These are phyloP conservation scores for Blastobotrys aristatus DNA, from an alignment of 1,139 yeast species.

Conservation along the genomic window DNA sequence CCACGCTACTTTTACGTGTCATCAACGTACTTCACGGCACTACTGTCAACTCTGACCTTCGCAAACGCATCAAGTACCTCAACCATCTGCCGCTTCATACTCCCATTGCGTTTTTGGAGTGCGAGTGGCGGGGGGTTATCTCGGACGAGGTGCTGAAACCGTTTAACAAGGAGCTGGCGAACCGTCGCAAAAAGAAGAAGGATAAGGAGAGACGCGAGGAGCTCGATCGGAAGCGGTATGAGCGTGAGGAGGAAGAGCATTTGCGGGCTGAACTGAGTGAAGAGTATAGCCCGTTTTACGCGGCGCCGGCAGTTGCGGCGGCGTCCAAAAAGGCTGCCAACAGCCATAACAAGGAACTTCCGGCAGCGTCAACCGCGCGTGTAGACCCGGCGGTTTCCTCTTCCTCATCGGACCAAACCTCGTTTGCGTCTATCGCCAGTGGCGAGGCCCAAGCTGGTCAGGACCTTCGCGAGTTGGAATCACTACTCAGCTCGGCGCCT, in stretches of 20 bases:
- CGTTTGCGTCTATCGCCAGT: slow-evolving; percentile 20
- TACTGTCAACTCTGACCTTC: slow-evolving; percentile 47
- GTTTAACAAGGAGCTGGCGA: slow-evolving; percentile 56
- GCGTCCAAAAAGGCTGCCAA: not conserved
- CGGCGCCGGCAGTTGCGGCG: not conserved
- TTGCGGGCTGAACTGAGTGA: slow-evolving; percentile 27
- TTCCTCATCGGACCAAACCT: not conserved
- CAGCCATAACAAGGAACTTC: not conserved
- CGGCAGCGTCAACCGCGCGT: not conserved
- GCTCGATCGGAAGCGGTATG: slow-evolving; percentile 53
- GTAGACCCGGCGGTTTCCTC: not conserved
- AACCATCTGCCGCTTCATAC: slow-evolving; percentile 83
- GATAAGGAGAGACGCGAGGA: slow-evolving; percentile 63
- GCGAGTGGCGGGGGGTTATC: slow-evolving; percentile 66
- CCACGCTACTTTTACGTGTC: slow-evolving; percentile 53
- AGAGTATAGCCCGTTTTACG: slow-evolving; percentile 18
- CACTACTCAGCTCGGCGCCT: slow-evolving; percentile 26
- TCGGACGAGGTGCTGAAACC: slow-evolving; percentile 48
- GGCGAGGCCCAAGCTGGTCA: slow-evolving; percentile 18
- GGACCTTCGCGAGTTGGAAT: slow-evolving; percentile 18
- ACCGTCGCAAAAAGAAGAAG: slow-evolving; percentile 51
- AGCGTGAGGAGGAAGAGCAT: slow-evolving; percentile 51
- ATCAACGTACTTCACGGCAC: slow-evolving; percentile 68
- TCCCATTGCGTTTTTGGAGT: slow-evolving; percentile 75
- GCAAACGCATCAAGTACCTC: slow-evolving; percentile 65